Conservation (phyloP, 1,139 yeast species). For the Nadsonia commutata region DNA sequence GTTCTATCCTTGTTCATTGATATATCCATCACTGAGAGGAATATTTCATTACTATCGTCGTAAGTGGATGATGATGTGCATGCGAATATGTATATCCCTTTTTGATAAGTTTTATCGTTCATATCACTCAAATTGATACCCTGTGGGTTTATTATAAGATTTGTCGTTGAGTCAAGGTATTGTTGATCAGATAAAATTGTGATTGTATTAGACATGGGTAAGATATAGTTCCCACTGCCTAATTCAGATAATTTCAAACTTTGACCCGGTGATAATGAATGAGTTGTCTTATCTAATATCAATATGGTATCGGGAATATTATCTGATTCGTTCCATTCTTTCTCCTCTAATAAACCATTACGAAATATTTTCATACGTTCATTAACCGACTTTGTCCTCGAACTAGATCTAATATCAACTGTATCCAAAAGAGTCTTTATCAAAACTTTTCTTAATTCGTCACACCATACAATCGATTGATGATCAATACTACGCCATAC, state of each 20-base stretch:
- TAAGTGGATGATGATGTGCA: not conserved
- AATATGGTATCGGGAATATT: no score
- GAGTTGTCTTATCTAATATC: no score
- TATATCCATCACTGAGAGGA: not conserved
- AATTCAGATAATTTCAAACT: no score
- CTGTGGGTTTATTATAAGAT: not conserved
- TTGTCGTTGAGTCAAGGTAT: not conserved
- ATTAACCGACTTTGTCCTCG: conserved; percentile 43
- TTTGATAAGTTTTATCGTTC: not conserved
- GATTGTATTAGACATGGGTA: no score
- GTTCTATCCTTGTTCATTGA: not conserved
- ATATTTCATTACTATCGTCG: no score
- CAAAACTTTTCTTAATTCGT: conserved; percentile 48
- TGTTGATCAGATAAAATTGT: not conserved
- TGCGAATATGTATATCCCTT: not conserved
- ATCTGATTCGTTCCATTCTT: no score
- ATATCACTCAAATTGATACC: not conserved
- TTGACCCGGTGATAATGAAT: no score
- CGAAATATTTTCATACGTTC: conserved; percentile 33
- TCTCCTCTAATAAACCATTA: no score
- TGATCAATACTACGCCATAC: conserved; percentile 88
- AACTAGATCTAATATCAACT: conserved; percentile 34
- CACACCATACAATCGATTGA: conserved; percentile 82
- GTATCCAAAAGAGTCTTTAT: conserved; percentile 41
- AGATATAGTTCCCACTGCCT: no score